Conservation (phyloP, 192 early-diverging fungal genomes). For the Gaertneriomyces semiglobifer region DNA sequence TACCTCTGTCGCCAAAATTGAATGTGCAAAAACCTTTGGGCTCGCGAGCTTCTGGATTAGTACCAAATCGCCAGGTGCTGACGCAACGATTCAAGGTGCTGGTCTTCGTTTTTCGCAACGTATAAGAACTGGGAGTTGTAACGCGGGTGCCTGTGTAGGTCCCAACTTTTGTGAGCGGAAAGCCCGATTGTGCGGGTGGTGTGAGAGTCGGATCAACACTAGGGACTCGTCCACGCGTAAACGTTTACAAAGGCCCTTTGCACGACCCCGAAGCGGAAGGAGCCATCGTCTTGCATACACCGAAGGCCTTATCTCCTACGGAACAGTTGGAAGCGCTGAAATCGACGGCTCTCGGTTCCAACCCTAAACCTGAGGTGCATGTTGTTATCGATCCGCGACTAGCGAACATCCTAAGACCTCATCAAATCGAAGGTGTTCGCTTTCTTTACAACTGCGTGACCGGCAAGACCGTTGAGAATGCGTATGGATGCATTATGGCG, state of each 20-base stretch:
- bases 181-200: constrained; percentile 17
- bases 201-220: constrained; percentile 41
- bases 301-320: constrained; percentile 53
- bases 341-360: constrained; percentile 18
- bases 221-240: constrained; percentile 57
- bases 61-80: too few relatives aligned
- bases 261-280: constrained; percentile 80
- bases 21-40: too few relatives aligned
- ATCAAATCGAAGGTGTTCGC: constrained; percentile 93
- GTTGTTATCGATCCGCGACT: constrained; percentile 76
- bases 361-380: constrained; percentile 35
- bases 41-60: too few relatives aligned
- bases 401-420: constrained; percentile 80
- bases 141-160: background rate
- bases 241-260: constrained; percentile 54
- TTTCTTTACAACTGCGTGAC: constrained; percentile 96
- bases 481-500: constrained; percentile 97
- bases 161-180: constrained; percentile 13
- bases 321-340: constrained; percentile 43
- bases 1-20: too few relatives aligned
- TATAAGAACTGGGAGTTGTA: too few relatives aligned
- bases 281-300: constrained; percentile 83
- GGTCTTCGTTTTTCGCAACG: too few relatives aligned
- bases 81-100: too few relatives aligned
- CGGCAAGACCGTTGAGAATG: constrained; percentile 66